These are phyloP conservation scores for Puccinia novopanici DNA, from an alignment of 1,284 basidiomycete genomes.

Conservation along the genomic window DNA sequence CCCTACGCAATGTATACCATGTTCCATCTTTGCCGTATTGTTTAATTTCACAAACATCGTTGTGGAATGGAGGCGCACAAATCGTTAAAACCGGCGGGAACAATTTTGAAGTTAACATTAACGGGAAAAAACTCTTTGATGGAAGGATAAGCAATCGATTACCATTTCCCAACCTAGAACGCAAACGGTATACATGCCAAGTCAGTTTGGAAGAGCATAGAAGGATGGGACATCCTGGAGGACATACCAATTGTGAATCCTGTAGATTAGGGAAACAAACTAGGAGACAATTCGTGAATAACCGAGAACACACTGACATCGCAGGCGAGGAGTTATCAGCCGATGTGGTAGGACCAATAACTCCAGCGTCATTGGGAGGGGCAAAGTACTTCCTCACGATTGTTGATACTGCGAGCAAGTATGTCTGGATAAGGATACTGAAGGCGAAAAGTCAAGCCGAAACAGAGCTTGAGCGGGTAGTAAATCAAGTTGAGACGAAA, in stretches of 20 bases:
- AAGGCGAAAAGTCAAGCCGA: slow-evolving; percentile 19
- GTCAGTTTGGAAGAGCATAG: slow-evolving; percentile 16
- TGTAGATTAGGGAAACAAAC: slow-evolving; percentile 38
- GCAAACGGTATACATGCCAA: slow-evolving; percentile 10
- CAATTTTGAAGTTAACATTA: slow-evolving; percentile 11
- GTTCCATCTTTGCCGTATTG: too few relatives aligned
- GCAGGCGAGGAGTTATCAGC: slow-evolving; percentile 28
- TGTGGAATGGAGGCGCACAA: slow-evolving; percentile 20
- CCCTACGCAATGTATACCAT: slow-evolving; percentile 14
- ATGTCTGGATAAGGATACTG: slow-evolving; percentile 24
- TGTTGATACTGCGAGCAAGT: slow-evolving; percentile 32
- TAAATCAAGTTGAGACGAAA: not conserved
- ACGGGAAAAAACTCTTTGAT: not conserved
- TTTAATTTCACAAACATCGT: slow-evolving; percentile 18
- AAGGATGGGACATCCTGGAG: slow-evolving; percentile 28
- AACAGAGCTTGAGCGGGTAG: not conserved
- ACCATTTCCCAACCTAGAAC: slow-evolving; percentile 15
- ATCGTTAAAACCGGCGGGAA: not conserved
- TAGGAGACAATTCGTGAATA: not conserved
- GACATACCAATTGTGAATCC: slow-evolving; percentile 8
- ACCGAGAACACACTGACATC: not conserved
- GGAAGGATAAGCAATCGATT: slow-evolving; percentile 25
- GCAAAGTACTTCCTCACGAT: slow-evolving; percentile 22
- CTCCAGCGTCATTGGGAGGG: slow-evolving; percentile 34
- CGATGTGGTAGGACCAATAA: slow-evolving; percentile 37